Evolutionary conservation across 805 yeast species (phyloP), one percentile per base, ranked within the genome.

Genomic region (Kodamaea fukazawae): DNA sequence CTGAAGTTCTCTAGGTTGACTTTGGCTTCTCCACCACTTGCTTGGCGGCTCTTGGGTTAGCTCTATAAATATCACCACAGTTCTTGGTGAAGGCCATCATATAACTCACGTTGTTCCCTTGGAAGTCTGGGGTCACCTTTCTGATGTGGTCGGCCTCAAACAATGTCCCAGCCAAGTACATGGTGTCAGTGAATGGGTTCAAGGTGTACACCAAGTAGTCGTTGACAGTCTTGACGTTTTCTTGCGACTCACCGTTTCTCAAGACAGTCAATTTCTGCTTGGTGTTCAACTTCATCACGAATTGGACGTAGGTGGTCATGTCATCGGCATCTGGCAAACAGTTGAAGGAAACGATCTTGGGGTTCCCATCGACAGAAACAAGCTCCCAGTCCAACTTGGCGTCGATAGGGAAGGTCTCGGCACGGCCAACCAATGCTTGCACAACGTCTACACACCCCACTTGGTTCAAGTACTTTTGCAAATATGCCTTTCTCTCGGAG

Each of bases 371-470:
- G 51, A 88, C 79, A 49, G 82, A 79, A 18, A 81, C 64, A 38
- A 90, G 67, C 52, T 85, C 82, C 96, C 97, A 90, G 40, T 77
- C 80, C 46, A 87, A 64, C 34, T 73, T 71, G 29, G 77, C 64
- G 42, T 73, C 71, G 13, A 65, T 60, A 14, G 96, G 95, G 46
- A 69, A 67, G 1, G 69, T 52, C 20, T 46, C 53, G 5, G 66
- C 60, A 32, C 75, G 51, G 27, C 50, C 54, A n/a, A 51, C 44
- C 42, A 69, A 56, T n/a, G 53, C 53, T 31, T 54, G 53, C 22
- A 60, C 51, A 10, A 64, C 65, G 34, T 58, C 63, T 7, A 48
- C 52, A 3, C 71, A 70, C 13, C 65, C 58, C 31, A 57, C 59
- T 12, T 64, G 63, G 15, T 57, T 61, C 43, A 67, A 54, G 41